phyloP scores from a whole-genome alignment of 495 filamentous ascomycete genomes.

The Thermothielavioides terrestris region DNA sequence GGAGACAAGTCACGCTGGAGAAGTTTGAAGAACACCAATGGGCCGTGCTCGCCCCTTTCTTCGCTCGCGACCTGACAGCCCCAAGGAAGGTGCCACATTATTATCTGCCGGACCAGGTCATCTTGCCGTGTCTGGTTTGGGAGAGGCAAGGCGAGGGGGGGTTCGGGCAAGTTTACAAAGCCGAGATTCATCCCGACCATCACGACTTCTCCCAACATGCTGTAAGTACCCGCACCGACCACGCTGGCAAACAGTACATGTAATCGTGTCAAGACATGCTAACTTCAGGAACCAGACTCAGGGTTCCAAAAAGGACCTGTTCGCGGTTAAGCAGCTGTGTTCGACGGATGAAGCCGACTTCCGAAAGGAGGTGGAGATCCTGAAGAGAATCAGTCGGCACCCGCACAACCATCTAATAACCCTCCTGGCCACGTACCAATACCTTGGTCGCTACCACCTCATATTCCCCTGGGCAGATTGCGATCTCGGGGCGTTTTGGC shows the following conservation, averaged over 20 bases:
- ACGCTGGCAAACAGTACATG: too few species aligned
- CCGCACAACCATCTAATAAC: slow-evolving; percentile 17
- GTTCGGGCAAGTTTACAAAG: slow-evolving; percentile 4
- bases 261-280: too few species aligned
- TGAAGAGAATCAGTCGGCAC: slow-evolving; percentile 15
- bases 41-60: slow-evolving; percentile 8
- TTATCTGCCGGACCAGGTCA: neutral
- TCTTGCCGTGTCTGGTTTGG: slow-evolving; percentile 7
- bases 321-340: slow-evolving; percentile 14
- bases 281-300: neutral
- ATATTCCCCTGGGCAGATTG: slow-evolving; percentile 20
- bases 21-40: slow-evolving; percentile 14
- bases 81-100: slow-evolving; percentile 8
- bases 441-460: slow-evolving; percentile 12
- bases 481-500: slow-evolving; percentile 16
- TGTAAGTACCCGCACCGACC: too few species aligned
- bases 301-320: neutral
- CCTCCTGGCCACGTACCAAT: slow-evolving; percentile 18
- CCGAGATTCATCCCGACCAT: slow-evolving; percentile 10
- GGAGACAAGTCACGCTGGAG: neutral
- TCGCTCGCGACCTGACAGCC: neutral
- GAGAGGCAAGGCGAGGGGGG: slow-evolving; percentile 7
- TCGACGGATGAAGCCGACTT: slow-evolving; percentile 9
- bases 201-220: slow-evolving; percentile 9
- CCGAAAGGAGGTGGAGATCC: slow-evolving; percentile 16